phyloP scores from a whole-genome alignment of 352 stramenopile species.

The Phytophthora pluvialis region DNA sequence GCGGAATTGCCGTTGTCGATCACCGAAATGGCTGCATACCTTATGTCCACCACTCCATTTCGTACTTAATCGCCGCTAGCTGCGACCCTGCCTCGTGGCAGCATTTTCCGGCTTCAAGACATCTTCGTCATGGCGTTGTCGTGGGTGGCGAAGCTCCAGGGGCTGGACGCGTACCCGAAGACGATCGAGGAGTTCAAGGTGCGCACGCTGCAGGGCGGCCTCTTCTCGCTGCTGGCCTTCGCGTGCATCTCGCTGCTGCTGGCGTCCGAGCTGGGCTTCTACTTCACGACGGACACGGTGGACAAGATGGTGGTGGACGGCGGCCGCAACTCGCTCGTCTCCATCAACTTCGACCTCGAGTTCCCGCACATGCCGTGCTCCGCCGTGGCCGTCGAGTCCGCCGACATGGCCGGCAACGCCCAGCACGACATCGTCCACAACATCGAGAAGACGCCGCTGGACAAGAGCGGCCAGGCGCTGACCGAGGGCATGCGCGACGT shows the following conservation, averaged over 20 bases:
- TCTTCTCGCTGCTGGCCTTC: constrained; percentile 85
- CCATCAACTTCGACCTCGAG: constrained; percentile 84
- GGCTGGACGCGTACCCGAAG: constrained; percentile 86
- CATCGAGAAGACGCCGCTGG: constrained; percentile 77
- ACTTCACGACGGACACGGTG: constrained; percentile 78
- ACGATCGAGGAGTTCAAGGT: constrained; percentile 92
- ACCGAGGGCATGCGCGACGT: constrained; percentile 59
- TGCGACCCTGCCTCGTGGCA: constrained; percentile 19
- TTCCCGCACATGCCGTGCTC: constrained; percentile 86
- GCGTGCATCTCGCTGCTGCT: constrained; percentile 69
- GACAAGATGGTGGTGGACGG: constrained; percentile 90
- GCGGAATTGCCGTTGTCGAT: too few species aligned
- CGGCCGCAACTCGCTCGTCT: constrained; percentile 65
- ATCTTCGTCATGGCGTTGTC: constrained; percentile 20
- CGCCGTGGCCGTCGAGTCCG: constrained; percentile 73
- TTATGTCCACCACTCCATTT: constrained; percentile 1
- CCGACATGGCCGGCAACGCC: constrained; percentile 68
- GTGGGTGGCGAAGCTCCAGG: constrained; percentile 47
- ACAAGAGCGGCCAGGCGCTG: constrained; percentile 51
- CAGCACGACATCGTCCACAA: constrained; percentile 85
- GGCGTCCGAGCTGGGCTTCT: constrained; percentile 78
- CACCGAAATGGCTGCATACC: constrained; percentile 11
- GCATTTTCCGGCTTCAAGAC: constrained; percentile 6
- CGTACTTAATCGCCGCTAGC: constrained; percentile 6
- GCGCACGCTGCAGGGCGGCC: constrained; percentile 76